These are phyloP conservation scores for Stephania japonica DNA, from an alignment of 164 flowering plant genomes.

Conservation along the genomic window DNA sequence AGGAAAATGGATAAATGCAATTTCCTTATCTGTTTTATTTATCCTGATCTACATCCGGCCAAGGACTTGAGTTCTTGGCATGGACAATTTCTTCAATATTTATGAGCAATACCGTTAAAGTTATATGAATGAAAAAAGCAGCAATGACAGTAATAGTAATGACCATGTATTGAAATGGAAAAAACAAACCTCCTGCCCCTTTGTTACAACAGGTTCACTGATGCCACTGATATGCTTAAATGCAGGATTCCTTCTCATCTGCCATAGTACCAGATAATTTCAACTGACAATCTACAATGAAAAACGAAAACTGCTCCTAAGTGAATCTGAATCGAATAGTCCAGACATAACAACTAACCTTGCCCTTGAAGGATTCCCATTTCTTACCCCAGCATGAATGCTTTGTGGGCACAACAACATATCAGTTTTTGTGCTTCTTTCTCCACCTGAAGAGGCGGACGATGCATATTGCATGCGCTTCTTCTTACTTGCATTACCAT, in stretches of 20 bases:
- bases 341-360: conserved; percentile 35
- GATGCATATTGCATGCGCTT: conserved; percentile 49
- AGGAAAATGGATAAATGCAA: background rate
- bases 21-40: background rate
- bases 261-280: background rate
- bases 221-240: conserved; percentile 57
- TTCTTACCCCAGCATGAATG: conserved; percentile 71
- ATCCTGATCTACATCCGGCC: background rate
- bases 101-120: background rate
- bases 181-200: conserved; percentile 71
- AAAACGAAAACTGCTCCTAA: background rate
- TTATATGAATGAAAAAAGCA: background rate
- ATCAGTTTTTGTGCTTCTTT: conserved; percentile 75
- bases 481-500: conserved; percentile 52
- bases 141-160: background rate
- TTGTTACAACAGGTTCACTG: conserved; percentile 82
- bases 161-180: background rate
- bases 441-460: conserved; percentile 40
- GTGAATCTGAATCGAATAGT: background rate
- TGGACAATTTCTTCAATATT: too few species aligned
- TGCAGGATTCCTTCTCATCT: conserved; percentile 68
- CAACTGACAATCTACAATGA: background rate
- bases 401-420: conserved; percentile 56
- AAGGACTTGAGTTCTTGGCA: too few species aligned
- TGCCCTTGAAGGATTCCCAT: conserved; percentile 70